phyloP scores from a whole-genome alignment of 1,284 basidiomycete genomes.

The Moesziomyces sp. region DNA sequence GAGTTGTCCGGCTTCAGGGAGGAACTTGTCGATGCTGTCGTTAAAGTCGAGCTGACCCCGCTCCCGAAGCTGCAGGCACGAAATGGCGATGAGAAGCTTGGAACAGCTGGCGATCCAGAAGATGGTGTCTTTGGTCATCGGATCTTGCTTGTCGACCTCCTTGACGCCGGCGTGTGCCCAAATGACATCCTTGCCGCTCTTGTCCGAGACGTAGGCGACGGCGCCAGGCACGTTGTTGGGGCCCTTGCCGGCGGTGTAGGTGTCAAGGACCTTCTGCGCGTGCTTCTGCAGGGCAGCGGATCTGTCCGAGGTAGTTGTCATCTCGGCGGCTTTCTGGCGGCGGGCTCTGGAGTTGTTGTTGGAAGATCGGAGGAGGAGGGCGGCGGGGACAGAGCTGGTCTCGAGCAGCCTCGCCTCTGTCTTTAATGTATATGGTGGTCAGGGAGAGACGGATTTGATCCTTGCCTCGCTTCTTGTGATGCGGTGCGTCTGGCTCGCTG shows the following conservation, averaged over 20 bases:
- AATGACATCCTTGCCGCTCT: slow-evolving; percentile 42
- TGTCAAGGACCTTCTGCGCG: slow-evolving; percentile 20
- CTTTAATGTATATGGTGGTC: no score
- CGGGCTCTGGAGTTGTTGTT: no score
- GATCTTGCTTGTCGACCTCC: slow-evolving; percentile 26
- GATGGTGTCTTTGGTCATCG: slow-evolving; percentile 46
- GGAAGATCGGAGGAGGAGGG: no score
- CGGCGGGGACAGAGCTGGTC: no score
- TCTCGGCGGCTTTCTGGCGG: not conserved
- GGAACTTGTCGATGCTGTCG: slow-evolving; percentile 43
- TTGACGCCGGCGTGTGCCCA: slow-evolving; percentile 45
- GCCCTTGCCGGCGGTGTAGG: slow-evolving; percentile 16
- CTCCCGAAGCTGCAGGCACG: slow-evolving; percentile 64
- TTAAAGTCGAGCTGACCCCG: slow-evolving; percentile 57
- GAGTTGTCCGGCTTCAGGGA: slow-evolving; percentile 59
- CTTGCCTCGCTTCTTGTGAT: no score
- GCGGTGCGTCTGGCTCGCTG: no score
- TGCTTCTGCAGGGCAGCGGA: slow-evolving; percentile 9
- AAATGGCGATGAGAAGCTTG: slow-evolving; percentile 64
- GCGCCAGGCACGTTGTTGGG: slow-evolving; percentile 30
- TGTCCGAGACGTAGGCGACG: slow-evolving; percentile 48
- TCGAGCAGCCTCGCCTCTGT: no score
- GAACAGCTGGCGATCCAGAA: slow-evolving; percentile 61
- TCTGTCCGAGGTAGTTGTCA: slow-evolving; percentile 9
- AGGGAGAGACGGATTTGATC: no score